Evolutionary conservation across 2,329 filamentous ascomycete species (phyloP).

Genomic region (Drechslerella coelobrocha): DNA sequence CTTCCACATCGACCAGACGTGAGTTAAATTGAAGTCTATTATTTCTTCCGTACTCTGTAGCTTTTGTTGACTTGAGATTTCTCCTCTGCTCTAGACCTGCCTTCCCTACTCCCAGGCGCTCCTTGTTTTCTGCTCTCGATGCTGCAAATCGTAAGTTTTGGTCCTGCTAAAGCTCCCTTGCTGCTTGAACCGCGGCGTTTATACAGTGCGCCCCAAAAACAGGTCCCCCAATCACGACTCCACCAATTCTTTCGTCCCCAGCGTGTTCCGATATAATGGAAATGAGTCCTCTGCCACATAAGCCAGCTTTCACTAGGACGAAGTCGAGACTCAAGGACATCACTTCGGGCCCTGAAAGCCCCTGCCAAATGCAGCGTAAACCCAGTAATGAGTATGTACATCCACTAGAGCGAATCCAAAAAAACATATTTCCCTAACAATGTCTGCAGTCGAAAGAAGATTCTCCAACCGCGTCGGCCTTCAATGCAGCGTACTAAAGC

Average conservation of each 20-base stretch:
- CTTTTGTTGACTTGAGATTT: constrained; percentile 53
- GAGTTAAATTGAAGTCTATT: constrained; percentile 58
- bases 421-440: constrained; percentile 18
- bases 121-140: constrained; percentile 76
- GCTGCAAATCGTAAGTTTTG: constrained; percentile 33
- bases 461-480: constrained; percentile 71
- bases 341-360: constrained; percentile 67
- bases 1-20: constrained; percentile 96
- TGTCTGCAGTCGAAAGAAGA: constrained; percentile 68
- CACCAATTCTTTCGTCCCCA: constrained; percentile 83
- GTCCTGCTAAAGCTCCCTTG: not conserved
- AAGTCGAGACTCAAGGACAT: constrained; percentile 61
- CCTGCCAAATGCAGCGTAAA: constrained; percentile 60
- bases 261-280: constrained; percentile 87
- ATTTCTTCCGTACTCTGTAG: constrained; percentile 48
- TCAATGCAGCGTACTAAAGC: constrained; percentile 77
- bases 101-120: constrained; percentile 80
- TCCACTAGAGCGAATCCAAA: not conserved
- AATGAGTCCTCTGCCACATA: constrained; percentile 90
- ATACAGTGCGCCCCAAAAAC: constrained; percentile 28
- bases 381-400: constrained; percentile 64
- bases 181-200: constrained; percentile 27
- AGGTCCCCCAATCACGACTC: constrained; percentile 72
- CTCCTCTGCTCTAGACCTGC: constrained; percentile 68
- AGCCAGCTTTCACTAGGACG: constrained; percentile 69